Evolutionary conservation across 805 yeast species (phyloP).

Genomic region (Yarrowia osloensis): DNA sequence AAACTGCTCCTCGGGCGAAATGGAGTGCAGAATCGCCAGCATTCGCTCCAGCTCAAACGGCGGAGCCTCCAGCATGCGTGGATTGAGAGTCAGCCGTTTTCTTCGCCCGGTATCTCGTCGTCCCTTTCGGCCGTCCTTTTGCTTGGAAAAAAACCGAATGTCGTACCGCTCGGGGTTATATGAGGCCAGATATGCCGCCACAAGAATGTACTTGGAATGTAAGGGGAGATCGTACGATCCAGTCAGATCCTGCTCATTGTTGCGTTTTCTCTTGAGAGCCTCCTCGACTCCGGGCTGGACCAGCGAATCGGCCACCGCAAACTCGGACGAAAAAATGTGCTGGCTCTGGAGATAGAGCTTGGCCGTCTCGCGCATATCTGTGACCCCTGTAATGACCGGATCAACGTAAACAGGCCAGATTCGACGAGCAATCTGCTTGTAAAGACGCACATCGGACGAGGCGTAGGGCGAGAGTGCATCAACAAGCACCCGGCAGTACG

Average conservation of each 20-base stretch:
- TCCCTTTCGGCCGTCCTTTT: conserved; percentile 50
- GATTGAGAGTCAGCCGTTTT: conserved; percentile 54
- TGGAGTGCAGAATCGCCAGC: conserved; percentile 75
- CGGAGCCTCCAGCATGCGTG: conserved; percentile 68
- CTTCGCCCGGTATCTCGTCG: conserved; percentile 47
- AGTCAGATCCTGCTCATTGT: conserved; percentile 34
- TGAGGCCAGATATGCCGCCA: conserved; percentile 84
- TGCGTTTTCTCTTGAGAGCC: conserved; percentile 31
- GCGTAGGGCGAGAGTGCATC: conserved; percentile 50
- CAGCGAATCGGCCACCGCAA: conserved; percentile 34
- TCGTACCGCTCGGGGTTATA: conserved; percentile 71
- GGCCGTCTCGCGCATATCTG: conserved; percentile 34
- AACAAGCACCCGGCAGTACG: conserved; percentile 48
- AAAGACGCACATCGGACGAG: conserved; percentile 47
- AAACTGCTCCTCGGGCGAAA: conserved; percentile 50
- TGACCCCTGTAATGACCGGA: conserved; percentile 35
- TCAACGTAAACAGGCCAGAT: conserved; percentile 43
- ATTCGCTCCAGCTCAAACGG: conserved; percentile 76
- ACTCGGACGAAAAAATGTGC: conserved; percentile 38
- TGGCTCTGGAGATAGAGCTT: conserved; percentile 37
- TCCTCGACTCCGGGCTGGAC: conserved; percentile 32
- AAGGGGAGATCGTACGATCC: conserved; percentile 52
- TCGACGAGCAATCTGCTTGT: conserved; percentile 36
- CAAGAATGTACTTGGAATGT: conserved; percentile 67
- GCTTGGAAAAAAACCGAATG: conserved; percentile 64